phyloP scores from a whole-genome alignment of 306 rosid genomes.

The Alnus glutinosa region DNA sequence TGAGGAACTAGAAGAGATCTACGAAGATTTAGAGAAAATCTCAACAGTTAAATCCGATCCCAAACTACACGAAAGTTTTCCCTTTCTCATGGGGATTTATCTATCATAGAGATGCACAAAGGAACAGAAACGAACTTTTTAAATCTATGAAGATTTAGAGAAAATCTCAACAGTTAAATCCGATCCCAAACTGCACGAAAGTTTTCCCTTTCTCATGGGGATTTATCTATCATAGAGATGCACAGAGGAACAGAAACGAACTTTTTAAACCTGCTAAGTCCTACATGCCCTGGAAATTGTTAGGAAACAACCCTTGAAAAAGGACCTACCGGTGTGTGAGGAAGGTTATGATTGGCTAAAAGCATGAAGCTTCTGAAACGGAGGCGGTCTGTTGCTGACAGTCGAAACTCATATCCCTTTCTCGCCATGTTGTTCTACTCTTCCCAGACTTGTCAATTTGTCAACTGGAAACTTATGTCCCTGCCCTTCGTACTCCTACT shows the following conservation, averaged over 20 bases:
- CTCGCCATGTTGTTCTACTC: not conserved
- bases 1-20: constrained; percentile 5
- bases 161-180: constrained; percentile 5
- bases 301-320: not conserved
- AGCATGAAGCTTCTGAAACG: not conserved
- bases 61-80: not conserved
- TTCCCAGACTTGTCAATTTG: not conserved
- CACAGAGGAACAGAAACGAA: constrained; percentile 14
- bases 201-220: constrained; percentile 17
- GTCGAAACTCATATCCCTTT: not conserved
- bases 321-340: not conserved
- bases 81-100: constrained; percentile 19
- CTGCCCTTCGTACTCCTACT: not conserved
- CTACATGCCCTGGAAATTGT: not conserved
- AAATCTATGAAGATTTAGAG: not conserved
- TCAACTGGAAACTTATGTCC: not conserved
- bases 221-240: constrained; percentile 21
- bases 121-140: constrained; percentile 12
- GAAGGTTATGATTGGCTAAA: not conserved
- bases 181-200: too few relatives aligned
- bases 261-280: not conserved
- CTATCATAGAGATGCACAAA: constrained; percentile 19
- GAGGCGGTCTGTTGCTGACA: not conserved
- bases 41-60: not conserved
- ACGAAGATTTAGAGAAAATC: not conserved